Conservation (phyloP, 805 yeast species). For the Wickerhamiella occidentalis region DNA sequence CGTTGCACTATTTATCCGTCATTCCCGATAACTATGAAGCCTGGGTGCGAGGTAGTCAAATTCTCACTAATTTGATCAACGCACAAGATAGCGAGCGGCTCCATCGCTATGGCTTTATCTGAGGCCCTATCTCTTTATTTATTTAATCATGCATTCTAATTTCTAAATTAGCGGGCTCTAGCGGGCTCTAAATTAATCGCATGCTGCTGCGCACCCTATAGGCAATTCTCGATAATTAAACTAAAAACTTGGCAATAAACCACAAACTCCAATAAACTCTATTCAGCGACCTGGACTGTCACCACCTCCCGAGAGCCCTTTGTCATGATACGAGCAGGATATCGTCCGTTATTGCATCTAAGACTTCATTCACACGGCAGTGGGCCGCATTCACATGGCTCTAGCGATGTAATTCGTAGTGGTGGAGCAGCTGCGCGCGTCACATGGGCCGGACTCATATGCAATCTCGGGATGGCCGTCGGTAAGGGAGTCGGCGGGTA, state of each 20-base stretch:
- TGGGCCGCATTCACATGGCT: slow-evolving; percentile 4
- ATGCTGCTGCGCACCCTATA: no score
- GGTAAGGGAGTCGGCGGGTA: slow-evolving; percentile 85
- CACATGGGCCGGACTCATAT: slow-evolving; percentile 80
- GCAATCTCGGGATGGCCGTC: slow-evolving; percentile 74
- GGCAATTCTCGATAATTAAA: no score
- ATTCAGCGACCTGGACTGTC: no score
- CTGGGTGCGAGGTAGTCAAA: not conserved
- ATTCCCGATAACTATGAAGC: slow-evolving; percentile 7
- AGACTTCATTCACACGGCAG: slow-evolving; percentile 6
- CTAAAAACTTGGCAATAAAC: no score
- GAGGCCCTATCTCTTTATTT: not conserved
- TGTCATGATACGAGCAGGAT: slow-evolving; percentile 5
- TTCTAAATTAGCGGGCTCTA: no score
- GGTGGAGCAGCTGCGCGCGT: slow-evolving; percentile 65
- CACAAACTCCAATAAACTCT: no score
- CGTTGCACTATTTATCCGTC: not conserved
- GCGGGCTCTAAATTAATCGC: no score
- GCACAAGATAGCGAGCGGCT: not conserved
- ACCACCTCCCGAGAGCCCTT: no score
- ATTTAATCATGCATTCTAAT: not conserved
- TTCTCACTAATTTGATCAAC: not conserved
- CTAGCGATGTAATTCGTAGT: not conserved
- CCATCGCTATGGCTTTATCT: slow-evolving; percentile 6
- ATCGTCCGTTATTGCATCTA: not conserved